phyloP scores from a whole-genome alignment of 2,329 filamentous ascomycete genomes.

The Aspergillus sp. region DNA sequence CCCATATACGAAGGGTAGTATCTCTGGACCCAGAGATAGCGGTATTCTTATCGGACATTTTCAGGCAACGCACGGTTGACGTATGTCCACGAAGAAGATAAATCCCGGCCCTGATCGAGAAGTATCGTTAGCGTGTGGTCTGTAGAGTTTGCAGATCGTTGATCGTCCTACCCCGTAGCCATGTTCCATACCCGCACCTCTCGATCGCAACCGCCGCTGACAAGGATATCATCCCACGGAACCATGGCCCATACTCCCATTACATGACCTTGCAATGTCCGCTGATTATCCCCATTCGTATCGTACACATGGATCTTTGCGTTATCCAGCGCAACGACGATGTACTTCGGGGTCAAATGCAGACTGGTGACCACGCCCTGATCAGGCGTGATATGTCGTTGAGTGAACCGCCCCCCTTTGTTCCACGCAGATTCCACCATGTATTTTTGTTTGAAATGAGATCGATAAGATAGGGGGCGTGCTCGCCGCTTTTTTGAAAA shows the following conservation, averaged over 20 bases:
- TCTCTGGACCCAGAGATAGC: conserved; percentile 96
- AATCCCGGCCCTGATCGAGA: conserved; percentile 60
- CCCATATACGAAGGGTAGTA: conserved; percentile 92
- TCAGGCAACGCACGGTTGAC: conserved; percentile 91
- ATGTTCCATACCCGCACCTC: conserved; percentile 98
- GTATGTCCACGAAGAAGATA: conserved; percentile 92
- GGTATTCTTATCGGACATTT: conserved; percentile 93
- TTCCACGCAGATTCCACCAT: conserved; percentile 97
- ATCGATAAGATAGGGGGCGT: conserved; percentile 81
- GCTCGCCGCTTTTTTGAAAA: conserved; percentile 49
- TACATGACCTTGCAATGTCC: conserved; percentile 88
- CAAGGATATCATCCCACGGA: conserved; percentile 90
- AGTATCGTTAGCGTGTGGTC: conserved; percentile 1
- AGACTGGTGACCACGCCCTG: conserved; percentile 95
- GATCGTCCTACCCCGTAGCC: conserved; percentile 69
- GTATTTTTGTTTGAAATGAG: conserved; percentile 96
- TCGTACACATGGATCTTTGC: conserved; percentile 98
- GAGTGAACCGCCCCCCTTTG: conserved; percentile 79
- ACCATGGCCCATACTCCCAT: conserved; percentile 99
- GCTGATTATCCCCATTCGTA: conserved; percentile 81
- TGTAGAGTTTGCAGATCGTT: background rate
- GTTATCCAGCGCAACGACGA: conserved; percentile 95
- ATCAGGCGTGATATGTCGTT: conserved; percentile 89
- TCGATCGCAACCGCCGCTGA: conserved; percentile 93
- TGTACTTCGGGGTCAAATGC: conserved; percentile 92